Evolutionary conservation across 176 grass and related monocot genomes (phyloP).

Genomic region (Raddia distichophylla): DNA sequence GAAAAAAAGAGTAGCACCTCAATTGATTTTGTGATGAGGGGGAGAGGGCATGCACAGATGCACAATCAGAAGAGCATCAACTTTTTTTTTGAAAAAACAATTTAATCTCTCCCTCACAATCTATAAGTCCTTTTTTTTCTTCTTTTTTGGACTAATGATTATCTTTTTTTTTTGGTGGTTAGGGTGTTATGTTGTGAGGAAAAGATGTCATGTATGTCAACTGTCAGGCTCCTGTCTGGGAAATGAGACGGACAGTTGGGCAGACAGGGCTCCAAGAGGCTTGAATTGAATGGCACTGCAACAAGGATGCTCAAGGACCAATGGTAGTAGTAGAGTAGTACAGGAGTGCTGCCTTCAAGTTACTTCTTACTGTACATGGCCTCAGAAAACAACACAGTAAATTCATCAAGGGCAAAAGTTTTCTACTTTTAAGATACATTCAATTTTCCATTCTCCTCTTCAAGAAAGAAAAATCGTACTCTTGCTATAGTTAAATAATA

Average conservation of each 20-base stretch:
- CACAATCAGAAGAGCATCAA: too few relatives aligned
- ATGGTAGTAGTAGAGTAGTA: background rate
- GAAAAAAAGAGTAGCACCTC: background rate
- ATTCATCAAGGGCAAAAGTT: too few relatives aligned
- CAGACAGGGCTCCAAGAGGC: slow-evolving; percentile 12
- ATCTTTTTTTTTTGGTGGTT: slow-evolving; percentile 40
- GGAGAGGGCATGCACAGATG: slow-evolving; percentile 6
- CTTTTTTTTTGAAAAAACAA: background rate
- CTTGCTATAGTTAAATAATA: too few relatives aligned
- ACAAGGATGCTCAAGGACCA: background rate
- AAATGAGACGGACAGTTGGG: slow-evolving; percentile 28
- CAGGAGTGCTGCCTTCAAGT: background rate
- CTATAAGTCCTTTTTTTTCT: too few relatives aligned
- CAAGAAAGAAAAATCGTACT: too few relatives aligned
- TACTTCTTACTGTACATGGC: background rate
- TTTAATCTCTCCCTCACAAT: background rate
- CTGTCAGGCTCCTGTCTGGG: slow-evolving; percentile 29
- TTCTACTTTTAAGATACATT: too few relatives aligned
- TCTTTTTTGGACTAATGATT: background rate
- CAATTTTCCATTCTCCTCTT: too few relatives aligned
- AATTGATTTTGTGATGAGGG: background rate
- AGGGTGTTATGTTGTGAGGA: slow-evolving; percentile 5
- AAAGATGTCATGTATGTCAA: slow-evolving; percentile 16
- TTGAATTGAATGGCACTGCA: background rate
- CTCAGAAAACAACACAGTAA: background rate